Conservation (phyloP, 495 filamentous ascomycete genomes). For the Podospora australis region DNA sequence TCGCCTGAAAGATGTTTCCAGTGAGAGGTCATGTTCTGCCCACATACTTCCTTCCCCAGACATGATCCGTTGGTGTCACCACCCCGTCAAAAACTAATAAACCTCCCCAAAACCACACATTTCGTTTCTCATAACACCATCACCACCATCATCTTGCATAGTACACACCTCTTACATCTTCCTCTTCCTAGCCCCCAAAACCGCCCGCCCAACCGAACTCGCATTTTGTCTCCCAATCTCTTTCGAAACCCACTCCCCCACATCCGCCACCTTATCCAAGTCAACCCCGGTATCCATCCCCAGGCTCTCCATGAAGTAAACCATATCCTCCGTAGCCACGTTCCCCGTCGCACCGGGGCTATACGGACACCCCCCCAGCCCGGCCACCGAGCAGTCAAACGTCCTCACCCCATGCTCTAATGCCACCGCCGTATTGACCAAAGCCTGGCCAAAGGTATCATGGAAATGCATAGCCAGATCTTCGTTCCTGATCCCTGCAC, state of each 20-base stretch:
- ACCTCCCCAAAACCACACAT: background rate
- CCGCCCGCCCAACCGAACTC: slow-evolving; percentile 71
- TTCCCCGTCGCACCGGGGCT: slow-evolving; percentile 93
- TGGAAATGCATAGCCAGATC: slow-evolving; percentile 93
- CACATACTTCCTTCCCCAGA: background rate
- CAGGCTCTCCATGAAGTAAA: slow-evolving; percentile 80
- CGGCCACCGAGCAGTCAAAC: slow-evolving; percentile 86
- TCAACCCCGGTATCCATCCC: slow-evolving; percentile 86
- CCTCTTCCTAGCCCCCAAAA: slow-evolving; percentile 49
- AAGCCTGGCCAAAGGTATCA: slow-evolving; percentile 91
- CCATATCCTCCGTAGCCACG: slow-evolving; percentile 86
- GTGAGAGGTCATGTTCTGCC: too few relatives aligned
- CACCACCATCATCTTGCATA: background rate
- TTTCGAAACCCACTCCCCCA: slow-evolving; percentile 83
- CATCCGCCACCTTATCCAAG: slow-evolving; percentile 69
- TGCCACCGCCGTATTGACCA: slow-evolving; percentile 82
- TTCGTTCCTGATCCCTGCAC: slow-evolving; percentile 69
- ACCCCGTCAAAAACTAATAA: background rate
- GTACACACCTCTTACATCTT: background rate
- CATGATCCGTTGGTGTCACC: background rate
- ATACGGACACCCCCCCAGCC: slow-evolving; percentile 90
- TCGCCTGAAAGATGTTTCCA: too few relatives aligned
- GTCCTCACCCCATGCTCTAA: slow-evolving; percentile 82
- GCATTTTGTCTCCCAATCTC: slow-evolving; percentile 74
- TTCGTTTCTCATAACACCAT: background rate